A percentile compares a stretch with the other conserved stretches of the same genome.
These are phyloP conservation scores for Penicillium taxi DNA, from an alignment of 495 filamentous ascomycete species.

Conservation along the genomic window DNA sequence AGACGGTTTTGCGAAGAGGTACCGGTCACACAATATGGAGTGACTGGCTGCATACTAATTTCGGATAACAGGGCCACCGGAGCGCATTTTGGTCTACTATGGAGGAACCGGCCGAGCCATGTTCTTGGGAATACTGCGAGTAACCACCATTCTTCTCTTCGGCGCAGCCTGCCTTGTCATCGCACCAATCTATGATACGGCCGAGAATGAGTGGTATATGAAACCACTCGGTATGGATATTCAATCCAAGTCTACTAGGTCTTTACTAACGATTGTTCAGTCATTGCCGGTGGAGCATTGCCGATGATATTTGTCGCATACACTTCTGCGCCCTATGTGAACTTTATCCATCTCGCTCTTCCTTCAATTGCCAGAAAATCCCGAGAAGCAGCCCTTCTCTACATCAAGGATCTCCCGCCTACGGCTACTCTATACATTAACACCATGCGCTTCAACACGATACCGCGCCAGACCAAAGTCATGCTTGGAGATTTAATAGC, in stretches of 20 bases:
- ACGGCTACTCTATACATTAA: conserved; percentile 58
- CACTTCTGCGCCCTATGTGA: conserved; percentile 60
- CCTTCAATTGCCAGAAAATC: conserved; percentile 64
- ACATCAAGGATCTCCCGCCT: conserved; percentile 52
- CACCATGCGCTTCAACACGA: conserved; percentile 55
- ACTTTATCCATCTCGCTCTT: conserved; percentile 60
- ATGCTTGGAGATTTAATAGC: conserved; percentile 32
- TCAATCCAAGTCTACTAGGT: neutral
- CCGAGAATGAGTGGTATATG: conserved; percentile 39
- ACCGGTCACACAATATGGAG: neutral
- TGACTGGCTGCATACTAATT: neutral
- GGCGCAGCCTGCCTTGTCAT: conserved; percentile 52
- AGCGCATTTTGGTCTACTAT: conserved; percentile 63
- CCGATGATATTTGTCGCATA: conserved; percentile 61
- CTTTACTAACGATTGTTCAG: conserved; percentile 23
- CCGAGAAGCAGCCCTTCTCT: conserved; percentile 56
- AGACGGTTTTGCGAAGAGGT: conserved; percentile 27
- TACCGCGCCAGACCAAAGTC: conserved; percentile 33
- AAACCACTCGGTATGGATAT: conserved; percentile 42
- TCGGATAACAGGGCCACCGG: conserved; percentile 32
- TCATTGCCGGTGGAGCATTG: conserved; percentile 49
- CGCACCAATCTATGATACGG: conserved; percentile 49
- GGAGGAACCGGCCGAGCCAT: conserved; percentile 57
- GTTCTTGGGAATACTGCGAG: conserved; percentile 59
- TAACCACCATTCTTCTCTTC: conserved; percentile 65